A percentile compares a stretch with the other conserved stretches of the same genome.
Evolutionary conservation across 2,329 filamentous ascomycete species (phyloP).

Genomic region (Nothopassalora personata): DNA sequence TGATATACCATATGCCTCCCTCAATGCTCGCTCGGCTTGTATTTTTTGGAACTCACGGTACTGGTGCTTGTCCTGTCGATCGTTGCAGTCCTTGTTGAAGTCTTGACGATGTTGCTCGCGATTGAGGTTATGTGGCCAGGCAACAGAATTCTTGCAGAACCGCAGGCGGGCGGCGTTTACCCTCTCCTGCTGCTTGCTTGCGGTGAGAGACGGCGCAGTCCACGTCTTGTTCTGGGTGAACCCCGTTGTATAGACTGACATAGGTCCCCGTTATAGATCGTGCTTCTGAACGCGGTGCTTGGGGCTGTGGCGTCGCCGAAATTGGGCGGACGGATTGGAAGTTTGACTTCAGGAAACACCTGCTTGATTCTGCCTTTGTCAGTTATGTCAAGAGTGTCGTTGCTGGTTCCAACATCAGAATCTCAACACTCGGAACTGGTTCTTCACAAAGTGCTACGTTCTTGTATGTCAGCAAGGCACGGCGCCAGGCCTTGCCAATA

Average conservation of each 20-base stretch:
- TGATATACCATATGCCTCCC: background rate
- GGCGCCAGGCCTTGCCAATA: background rate
- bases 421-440: too few species aligned
- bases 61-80: background rate
- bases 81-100: background rate
- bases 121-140: constrained; percentile 25
- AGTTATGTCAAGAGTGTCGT: too few species aligned
- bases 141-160: constrained; percentile 25
- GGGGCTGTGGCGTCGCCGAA: background rate
- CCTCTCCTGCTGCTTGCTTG: constrained; percentile 14
- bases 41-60: background rate
- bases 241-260: background rate
- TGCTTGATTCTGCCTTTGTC: background rate
- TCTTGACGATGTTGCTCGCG: constrained; percentile 21
- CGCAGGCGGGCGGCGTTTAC: constrained; percentile 20
- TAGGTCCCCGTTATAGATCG: background rate
- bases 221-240: constrained; percentile 5
- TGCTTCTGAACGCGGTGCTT: background rate
- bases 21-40: background rate
- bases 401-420: too few species aligned
- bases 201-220: constrained; percentile 12
- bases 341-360: background rate
- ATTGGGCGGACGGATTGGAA: background rate
- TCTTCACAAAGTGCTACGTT: background rate
- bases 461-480: background rate